phyloP scores from a whole-genome alignment of 192 early-diverging fungal species.

The Backusella parvicylindrica region DNA sequence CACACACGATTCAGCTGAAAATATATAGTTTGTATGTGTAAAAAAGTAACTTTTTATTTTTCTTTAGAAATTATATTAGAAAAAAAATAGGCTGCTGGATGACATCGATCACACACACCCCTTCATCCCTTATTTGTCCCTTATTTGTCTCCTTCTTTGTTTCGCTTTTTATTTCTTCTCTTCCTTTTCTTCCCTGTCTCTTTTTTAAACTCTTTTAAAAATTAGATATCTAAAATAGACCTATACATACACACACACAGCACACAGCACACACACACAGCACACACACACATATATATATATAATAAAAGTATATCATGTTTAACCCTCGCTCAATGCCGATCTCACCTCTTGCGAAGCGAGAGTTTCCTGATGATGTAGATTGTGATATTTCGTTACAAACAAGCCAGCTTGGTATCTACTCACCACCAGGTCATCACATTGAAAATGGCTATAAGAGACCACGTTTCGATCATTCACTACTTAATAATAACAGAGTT shows the following conservation, averaged over 20 bases:
- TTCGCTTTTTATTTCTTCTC: slow-evolving; percentile 15
- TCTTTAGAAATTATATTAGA: background rate
- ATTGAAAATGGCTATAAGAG: background rate
- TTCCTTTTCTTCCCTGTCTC: slow-evolving; percentile 1
- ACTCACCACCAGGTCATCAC: slow-evolving; percentile 1
- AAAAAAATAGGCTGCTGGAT: background rate
- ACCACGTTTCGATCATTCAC: slow-evolving; percentile 7
- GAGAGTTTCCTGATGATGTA: slow-evolving; percentile 1
- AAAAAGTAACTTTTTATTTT: background rate
- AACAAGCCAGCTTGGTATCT: background rate
- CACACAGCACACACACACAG: too few species aligned
- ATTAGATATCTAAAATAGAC: slow-evolving; percentile 1
- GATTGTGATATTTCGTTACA: slow-evolving; percentile 7
- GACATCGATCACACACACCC: slow-evolving; percentile 13
- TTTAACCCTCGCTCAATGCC: background rate
- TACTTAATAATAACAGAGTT: background rate
- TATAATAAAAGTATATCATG: background rate
- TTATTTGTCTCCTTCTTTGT: slow-evolving; percentile 13
- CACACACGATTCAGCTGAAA: background rate
- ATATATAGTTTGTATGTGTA: background rate
- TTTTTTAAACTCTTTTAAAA: background rate
- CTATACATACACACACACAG: background rate
- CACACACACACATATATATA: background rate
- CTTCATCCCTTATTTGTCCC: slow-evolving; percentile 7
- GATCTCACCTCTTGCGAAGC: background rate